These are phyloP conservation scores for Theobroma grandiflorum DNA, from an alignment of 441 rosid genomes.

Conservation along the genomic window DNA sequence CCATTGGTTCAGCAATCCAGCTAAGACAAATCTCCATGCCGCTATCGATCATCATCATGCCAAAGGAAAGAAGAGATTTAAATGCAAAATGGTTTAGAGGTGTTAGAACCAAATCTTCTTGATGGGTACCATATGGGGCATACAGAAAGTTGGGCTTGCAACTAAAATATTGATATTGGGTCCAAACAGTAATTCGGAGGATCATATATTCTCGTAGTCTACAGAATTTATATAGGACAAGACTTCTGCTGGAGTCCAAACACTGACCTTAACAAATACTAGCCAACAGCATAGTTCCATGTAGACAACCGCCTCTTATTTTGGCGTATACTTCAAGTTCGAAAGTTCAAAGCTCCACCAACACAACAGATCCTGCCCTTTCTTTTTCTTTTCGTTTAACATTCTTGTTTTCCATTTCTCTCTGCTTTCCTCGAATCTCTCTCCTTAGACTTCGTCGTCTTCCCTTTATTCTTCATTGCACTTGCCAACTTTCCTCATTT, in stretches of 20 bases:
- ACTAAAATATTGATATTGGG: background rate
- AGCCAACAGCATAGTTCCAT: background rate
- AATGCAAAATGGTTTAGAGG: background rate
- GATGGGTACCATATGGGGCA: background rate
- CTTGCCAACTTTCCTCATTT: slow-evolving; percentile 3
- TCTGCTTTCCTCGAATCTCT: background rate
- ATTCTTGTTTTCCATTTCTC: background rate
- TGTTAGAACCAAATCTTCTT: too few species aligned
- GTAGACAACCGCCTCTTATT: slow-evolving; percentile 8
- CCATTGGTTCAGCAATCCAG: slow-evolving; percentile 90
- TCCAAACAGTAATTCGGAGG: background rate
- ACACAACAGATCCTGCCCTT: background rate
- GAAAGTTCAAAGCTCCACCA: background rate
- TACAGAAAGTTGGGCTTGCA: background rate
- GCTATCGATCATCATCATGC: slow-evolving; percentile 52
- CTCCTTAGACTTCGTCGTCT: background rate
- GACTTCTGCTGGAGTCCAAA: background rate
- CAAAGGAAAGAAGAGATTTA: slow-evolving; percentile 16
- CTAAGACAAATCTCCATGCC: slow-evolving; percentile 88
- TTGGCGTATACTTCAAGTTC: slow-evolving; percentile 26
- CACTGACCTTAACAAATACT: background rate
- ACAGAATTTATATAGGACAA: too few species aligned
- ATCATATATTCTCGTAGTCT: background rate
- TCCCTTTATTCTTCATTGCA: slow-evolving; percentile 20
- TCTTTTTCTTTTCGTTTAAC: background rate